phyloP scores from a whole-genome alignment of 2,329 filamentous ascomycete genomes.

The Diplodia scrobiculata region DNA sequence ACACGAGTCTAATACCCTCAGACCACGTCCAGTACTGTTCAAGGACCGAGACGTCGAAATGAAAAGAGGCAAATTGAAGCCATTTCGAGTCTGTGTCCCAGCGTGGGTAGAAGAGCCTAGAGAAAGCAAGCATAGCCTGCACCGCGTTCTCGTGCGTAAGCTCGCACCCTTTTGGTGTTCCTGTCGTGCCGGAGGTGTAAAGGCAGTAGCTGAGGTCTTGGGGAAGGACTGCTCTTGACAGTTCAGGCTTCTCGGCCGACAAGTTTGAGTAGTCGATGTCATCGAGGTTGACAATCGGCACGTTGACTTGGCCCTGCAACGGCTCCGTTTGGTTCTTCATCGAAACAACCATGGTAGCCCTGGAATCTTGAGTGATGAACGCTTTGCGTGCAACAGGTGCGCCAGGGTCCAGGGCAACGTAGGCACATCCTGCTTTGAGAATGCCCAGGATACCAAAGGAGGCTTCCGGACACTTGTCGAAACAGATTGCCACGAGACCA shows the following conservation, averaged over 20 bases:
- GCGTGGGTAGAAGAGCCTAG: conserved; percentile 71
- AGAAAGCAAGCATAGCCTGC: conserved; percentile 86
- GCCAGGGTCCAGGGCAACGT: conserved; percentile 75
- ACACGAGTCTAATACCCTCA: conserved; percentile 80
- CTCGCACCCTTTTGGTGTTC: conserved; percentile 82
- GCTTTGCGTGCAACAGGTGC: conserved; percentile 72
- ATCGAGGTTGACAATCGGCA: conserved; percentile 54
- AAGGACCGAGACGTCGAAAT: conserved; percentile 90
- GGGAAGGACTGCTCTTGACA: conserved; percentile 40
- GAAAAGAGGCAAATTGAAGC: conserved; percentile 91
- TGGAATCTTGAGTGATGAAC: conserved; percentile 77
- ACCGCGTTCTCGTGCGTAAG: conserved; percentile 87
- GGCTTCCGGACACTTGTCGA: conserved; percentile 82
- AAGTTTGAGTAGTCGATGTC: conserved; percentile 42
- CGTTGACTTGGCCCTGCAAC: conserved; percentile 39
- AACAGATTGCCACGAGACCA: conserved; percentile 72
- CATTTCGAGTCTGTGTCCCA: conserved; percentile 76
- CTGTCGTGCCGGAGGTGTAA: conserved; percentile 86
- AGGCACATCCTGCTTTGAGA: conserved; percentile 78
- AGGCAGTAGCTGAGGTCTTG: conserved; percentile 75
- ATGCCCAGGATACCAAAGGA: conserved; percentile 81
- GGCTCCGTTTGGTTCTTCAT: conserved; percentile 50
- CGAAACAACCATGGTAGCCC: conserved; percentile 64
- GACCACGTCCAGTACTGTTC: conserved; percentile 98
- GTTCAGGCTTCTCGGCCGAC: conserved; percentile 40